A percentile compares a stretch with the other conserved stretches of the same genome.
Evolutionary conservation across 108 stramenopile species (phyloP).

Genomic region (Skeletonema grethae): DNA sequence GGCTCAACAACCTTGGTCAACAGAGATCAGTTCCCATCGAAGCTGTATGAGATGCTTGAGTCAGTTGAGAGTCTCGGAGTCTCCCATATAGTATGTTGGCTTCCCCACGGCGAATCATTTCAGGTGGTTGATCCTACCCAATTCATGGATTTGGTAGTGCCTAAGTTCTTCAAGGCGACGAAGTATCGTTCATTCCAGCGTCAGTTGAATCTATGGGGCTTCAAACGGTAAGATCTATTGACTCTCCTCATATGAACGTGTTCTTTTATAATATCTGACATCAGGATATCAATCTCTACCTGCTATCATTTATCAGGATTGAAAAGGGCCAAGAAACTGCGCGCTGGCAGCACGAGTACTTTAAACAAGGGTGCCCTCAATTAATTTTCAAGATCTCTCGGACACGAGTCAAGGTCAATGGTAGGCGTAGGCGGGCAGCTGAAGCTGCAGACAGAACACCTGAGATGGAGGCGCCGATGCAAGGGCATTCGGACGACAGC

Average conservation of each 20-base stretch:
- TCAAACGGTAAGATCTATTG: background rate
- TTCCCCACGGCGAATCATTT: constrained; percentile 73
- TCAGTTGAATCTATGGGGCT: constrained; percentile 7
- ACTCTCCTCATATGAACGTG: background rate
- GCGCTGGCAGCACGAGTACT: too few relatives aligned
- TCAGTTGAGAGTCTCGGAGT: background rate
- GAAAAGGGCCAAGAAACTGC: too few relatives aligned
- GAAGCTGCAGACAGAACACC: too few relatives aligned
- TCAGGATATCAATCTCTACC: background rate
- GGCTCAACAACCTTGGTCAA: background rate
- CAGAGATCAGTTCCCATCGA: background rate
- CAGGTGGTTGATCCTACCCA: constrained; percentile 57
- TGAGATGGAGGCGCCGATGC: background rate
- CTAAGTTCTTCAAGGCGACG: too few relatives aligned
- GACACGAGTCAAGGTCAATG: background rate
- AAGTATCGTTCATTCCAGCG: too few relatives aligned
- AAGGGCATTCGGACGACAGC: background rate
- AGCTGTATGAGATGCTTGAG: background rate
- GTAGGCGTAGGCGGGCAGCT: too few relatives aligned
- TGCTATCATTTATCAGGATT: too few relatives aligned
- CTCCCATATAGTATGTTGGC: constrained; percentile 55
- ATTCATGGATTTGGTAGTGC: constrained; percentile 34
- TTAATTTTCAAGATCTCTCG: too few relatives aligned
- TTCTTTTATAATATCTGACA: background rate
- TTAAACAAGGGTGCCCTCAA: too few relatives aligned